phyloP scores from a whole-genome alignment of 208 protist species.

The Trichomonas vaginalis region DNA sequence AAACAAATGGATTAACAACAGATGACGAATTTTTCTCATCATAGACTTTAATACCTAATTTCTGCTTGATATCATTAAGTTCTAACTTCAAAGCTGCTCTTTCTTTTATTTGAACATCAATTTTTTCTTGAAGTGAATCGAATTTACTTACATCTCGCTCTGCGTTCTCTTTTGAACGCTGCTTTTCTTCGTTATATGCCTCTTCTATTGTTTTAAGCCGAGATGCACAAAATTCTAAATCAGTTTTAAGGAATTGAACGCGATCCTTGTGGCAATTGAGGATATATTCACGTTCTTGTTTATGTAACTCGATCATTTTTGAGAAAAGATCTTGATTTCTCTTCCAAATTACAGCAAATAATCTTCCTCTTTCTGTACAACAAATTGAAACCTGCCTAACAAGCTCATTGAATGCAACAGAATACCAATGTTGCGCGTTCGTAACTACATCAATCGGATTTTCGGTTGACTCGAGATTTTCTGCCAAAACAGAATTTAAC shows the following conservation, averaged over 20 bases:
- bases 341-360: not conserved
- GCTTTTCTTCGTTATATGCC: not conserved
- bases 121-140: not conserved
- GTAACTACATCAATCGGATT: not conserved
- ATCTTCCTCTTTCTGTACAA: not conserved
- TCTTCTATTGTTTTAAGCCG: not conserved
- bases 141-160: not conserved
- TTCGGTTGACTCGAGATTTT: not conserved
- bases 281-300: not conserved
- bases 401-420: not conserved
- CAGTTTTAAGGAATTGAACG: not conserved
- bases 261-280: not conserved
- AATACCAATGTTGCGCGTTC: not conserved
- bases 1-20: not conserved
- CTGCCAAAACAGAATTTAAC: not conserved
- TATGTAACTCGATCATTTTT: not conserved
- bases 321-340: not conserved
- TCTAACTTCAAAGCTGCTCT: not conserved
- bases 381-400: not conserved
- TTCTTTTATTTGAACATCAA: not conserved
- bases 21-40: not conserved
- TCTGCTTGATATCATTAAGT: not conserved
- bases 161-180: not conserved
- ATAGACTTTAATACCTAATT: not conserved
- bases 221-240: not conserved